Conservation (phyloP, 495 filamentous ascomycete species). For the Bacidia gigantensis region DNA sequence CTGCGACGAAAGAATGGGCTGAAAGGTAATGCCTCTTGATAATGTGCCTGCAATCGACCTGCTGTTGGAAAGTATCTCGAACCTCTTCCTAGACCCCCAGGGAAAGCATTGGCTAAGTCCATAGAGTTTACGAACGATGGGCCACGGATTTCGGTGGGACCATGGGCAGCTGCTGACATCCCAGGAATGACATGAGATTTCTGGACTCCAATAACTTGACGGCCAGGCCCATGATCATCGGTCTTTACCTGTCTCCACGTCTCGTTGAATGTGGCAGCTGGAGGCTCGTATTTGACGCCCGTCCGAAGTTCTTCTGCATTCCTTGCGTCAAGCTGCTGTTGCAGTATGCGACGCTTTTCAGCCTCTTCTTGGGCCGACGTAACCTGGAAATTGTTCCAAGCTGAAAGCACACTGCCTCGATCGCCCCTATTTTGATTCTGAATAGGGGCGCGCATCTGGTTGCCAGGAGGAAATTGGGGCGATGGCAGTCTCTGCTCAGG, state of each 20-base stretch:
- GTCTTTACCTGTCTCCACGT: constrained; percentile 47
- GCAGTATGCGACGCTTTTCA: constrained; percentile 27
- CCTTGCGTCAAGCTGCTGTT: constrained; percentile 26
- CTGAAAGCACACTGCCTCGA: constrained; percentile 13
- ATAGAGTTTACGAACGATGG: constrained; percentile 9
- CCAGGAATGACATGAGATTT: constrained; percentile 22
- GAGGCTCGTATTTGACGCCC: constrained; percentile 19
- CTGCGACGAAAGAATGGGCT: constrained; percentile 22
- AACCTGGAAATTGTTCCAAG: constrained; percentile 39
- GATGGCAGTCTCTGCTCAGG: constrained; percentile 2
- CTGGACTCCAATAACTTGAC: constrained; percentile 27
- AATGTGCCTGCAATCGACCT: constrained; percentile 14
- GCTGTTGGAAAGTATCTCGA: constrained; percentile 61
- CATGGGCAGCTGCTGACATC: constrained; percentile 21
- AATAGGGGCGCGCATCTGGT: constrained; percentile 4
- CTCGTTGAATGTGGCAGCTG: constrained; percentile 42
- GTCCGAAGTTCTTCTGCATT: constrained; percentile 25
- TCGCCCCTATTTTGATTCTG: background rate
- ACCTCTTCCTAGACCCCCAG: constrained; percentile 32
- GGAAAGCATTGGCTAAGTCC: constrained; percentile 3
- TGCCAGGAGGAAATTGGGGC: background rate
- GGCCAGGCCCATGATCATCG: constrained; percentile 30
- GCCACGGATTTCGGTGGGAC: constrained; percentile 10
- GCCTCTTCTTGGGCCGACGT: constrained; percentile 25
- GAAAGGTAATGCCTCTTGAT: constrained; percentile 11